These are phyloP conservation scores for Gossypium schwendimanii DNA, from an alignment of 441 rosid genomes.

Conservation along the genomic window DNA sequence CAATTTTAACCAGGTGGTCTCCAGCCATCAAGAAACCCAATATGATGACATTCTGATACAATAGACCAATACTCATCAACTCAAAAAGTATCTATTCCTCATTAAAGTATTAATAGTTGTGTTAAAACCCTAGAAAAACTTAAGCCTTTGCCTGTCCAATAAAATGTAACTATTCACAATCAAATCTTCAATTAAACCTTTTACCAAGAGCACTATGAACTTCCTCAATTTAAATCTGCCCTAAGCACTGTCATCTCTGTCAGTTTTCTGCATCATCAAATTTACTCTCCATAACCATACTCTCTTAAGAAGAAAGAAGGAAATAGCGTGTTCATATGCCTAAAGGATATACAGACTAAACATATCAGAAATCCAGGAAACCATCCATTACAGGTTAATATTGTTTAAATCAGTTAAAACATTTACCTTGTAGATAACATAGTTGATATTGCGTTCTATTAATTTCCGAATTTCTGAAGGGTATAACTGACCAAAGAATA, in stretches of 20 bases:
- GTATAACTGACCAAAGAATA: constrained; percentile 76
- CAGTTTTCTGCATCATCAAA: constrained; percentile 1
- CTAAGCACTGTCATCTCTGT: neutral
- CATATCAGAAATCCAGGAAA: neutral
- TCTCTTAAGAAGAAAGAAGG: neutral
- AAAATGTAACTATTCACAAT: neutral
- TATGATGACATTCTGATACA: neutral
- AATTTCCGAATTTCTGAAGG: constrained; percentile 73
- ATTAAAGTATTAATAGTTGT: neutral
- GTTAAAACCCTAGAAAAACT: neutral
- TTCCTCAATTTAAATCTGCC: neutral
- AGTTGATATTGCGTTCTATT: constrained; percentile 78
- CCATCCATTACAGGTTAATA: neutral
- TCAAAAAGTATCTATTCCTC: constrained; percentile 1
- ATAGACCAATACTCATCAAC: neutral
- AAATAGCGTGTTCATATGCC: neutral
- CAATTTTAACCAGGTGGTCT: neutral
- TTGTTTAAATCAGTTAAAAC: constrained; percentile 14
- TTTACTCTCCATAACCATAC: neutral
- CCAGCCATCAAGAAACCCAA: constrained; percentile 8
- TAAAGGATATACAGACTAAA: neutral
- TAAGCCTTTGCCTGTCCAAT: neutral
- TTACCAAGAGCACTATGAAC: neutral
- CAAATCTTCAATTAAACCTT: neutral
- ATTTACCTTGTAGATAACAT: constrained; percentile 89